phyloP scores from a whole-genome alignment of 805 yeast species.

The Priceomyces carsonii region DNA sequence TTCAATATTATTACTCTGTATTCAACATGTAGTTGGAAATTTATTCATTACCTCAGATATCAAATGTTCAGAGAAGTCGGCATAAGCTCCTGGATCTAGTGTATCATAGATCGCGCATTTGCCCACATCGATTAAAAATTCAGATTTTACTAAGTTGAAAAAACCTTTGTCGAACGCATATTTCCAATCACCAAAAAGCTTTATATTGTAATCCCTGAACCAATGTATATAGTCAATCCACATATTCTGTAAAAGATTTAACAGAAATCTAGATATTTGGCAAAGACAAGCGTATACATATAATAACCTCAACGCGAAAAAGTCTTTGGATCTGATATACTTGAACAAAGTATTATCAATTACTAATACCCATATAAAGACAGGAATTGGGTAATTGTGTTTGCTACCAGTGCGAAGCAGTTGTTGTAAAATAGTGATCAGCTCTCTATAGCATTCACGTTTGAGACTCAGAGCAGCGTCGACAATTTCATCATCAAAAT shows the following conservation, averaged over 20 bases:
- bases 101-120: neutral
- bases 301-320: constrained; percentile 27
- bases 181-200: constrained; percentile 13
- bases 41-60: too few relatives aligned
- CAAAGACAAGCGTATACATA: constrained; percentile 20
- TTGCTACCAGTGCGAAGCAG: constrained; percentile 12
- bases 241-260: constrained; percentile 20
- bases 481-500: constrained; percentile 3
- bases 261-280: constrained; percentile 19
- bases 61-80: too few relatives aligned
- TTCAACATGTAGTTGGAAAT: too few relatives aligned
- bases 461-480: constrained; percentile 3
- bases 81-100: constrained; percentile 1
- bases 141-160: constrained; percentile 4
- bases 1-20: too few relatives aligned
- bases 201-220: constrained; percentile 14
- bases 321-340: constrained; percentile 20
- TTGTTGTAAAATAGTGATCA: constrained; percentile 14
- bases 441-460: constrained; percentile 2
- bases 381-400: constrained; percentile 29
- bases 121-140: neutral
- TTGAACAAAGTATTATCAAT: constrained; percentile 15
- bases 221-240: constrained; percentile 27
- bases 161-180: constrained; percentile 12
- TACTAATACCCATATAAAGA: constrained; percentile 26